Evolutionary conservation across 2,329 filamentous ascomycete genomes (phyloP), one percentile per base, ranked within the genome.

Genomic region (Colletotrichum musae): DNA sequence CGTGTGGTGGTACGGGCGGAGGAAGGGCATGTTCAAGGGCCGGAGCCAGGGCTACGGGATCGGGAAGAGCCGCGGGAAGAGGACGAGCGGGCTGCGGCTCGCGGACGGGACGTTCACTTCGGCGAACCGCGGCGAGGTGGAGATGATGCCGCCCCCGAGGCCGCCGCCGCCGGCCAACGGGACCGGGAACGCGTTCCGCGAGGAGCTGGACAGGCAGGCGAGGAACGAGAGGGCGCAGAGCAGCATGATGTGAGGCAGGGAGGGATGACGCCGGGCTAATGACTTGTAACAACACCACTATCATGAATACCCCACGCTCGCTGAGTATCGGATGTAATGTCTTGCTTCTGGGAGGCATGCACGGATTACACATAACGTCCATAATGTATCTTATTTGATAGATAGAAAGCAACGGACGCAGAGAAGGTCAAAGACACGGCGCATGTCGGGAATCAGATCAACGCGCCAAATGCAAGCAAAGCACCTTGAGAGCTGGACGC

Each of bases 121-220:
- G 41, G 47, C 64, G 12, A 68, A 63, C n/a, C 58, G 64, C 3
- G 68, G 68, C 7, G 32, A 10, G 32, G 64, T 65, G 16, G 70
- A 69, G 51, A 69, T 69, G 67, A 69, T 69, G 67, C 67, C 67
- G 51, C 67, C 67, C 3, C 67, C 66, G 12, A 57, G 62, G 4
- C 62, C 67, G 13, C 67, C 67, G 9, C 53, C 47, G 16, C 56
- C 59, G 4, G 21, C 1, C 6, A 45, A 54, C 2, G 50, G 32
- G 6, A 52, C 41, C 6, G 47, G 43, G 3, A 72, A 72, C 48
- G 70, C 68, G 2, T 72, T 72, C 59, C 64, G 69, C 6, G 53
- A 64, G 10, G 70, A 72, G 59, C 5, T 72, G 56, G 21, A 18
- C n/a, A 63, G 70, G 21, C 70, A 72, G 21, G 70, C 71, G 47